Evolutionary conservation across 805 yeast species (phyloP).

Genomic region (Lipomyces mesembrius): DNA sequence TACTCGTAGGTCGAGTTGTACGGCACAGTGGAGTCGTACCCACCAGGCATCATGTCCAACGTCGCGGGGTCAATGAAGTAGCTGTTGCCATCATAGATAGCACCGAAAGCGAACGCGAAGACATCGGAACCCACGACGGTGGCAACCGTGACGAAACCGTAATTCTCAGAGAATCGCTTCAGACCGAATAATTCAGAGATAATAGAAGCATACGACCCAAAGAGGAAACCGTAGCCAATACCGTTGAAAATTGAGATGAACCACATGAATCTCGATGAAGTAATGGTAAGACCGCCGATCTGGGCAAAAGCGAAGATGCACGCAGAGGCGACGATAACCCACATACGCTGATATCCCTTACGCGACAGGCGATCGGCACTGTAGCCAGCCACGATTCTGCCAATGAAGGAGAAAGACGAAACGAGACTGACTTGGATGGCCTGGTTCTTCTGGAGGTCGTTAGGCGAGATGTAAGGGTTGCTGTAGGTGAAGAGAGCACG

Average conservation of each 20-base stretch:
- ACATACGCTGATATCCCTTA: constrained; percentile 54
- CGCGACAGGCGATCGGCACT: constrained; percentile 64
- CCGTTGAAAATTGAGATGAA: constrained; percentile 64
- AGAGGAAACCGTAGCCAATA: constrained; percentile 71
- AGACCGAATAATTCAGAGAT: constrained; percentile 77
- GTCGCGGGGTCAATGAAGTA: constrained; percentile 27
- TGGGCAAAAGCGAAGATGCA: constrained; percentile 57
- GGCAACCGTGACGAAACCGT: constrained; percentile 72
- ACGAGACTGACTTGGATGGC: constrained; percentile 74
- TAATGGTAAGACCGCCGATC: constrained; percentile 51
- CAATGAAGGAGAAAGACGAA: constrained; percentile 68
- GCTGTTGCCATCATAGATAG: constrained; percentile 58
- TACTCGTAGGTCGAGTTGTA: constrained; percentile 16
- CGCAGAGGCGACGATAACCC: constrained; percentile 61
- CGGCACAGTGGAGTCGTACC: constrained; percentile 10
- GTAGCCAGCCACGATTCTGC: constrained; percentile 67
- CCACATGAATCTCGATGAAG: constrained; percentile 51
- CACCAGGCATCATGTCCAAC: constrained; percentile 15
- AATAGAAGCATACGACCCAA: constrained; percentile 75
- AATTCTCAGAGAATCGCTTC: constrained; percentile 65
- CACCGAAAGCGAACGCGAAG: constrained; percentile 67
- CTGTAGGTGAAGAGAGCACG: constrained; percentile 49
- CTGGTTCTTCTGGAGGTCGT: constrained; percentile 58
- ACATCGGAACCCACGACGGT: constrained; percentile 56
- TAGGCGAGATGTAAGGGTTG: constrained; percentile 35